Evolutionary conservation across 2,329 filamentous ascomycete species (phyloP), one percentile per base, ranked within the genome.

Genomic region (Pseudogymnoascus sp.): DNA sequence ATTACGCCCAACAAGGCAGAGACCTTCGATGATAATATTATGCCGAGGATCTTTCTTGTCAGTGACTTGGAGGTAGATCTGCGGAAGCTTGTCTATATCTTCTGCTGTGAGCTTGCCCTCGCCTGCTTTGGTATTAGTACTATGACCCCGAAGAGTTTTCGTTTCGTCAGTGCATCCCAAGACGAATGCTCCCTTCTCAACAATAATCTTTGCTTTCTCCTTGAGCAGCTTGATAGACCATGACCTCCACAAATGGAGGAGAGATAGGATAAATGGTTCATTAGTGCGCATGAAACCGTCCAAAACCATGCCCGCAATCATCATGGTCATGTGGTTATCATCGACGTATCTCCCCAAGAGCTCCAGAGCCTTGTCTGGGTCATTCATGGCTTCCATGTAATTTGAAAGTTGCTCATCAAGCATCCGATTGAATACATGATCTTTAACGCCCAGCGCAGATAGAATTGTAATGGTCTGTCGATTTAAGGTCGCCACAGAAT

Each of bases 171-270:
- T 84, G 65, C 90, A 92, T 2, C 93, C 94, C 6, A 97, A 82
- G 0, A 97, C 80, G 71, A 95, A 96, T 0, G 92, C 92, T 1
- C 93, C 92, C 63, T 93, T 76, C 6, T 91, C 86, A 8, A 99
- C 82, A 1, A 86, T 81, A 45, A 99, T 91, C 29, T 89, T 88
- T 0, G 93, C 92, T 69, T 97, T 97, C 68, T 97, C 92, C 68
- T 96, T 97, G 16, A 99, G 81, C 11, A 89, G 83, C 70, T 96
- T 96, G 67, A 96, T 83, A 0, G 88, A 91, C 90, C 91, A 97
- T 1, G 91, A 84, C 65, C 89, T 83, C 93, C 94, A 99, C 0
- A 97, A 79, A 37, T 86, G 83, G 10, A 99, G 77, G 7, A 96
- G 74, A 0, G 91, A 92, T 64, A 85, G 81, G 21, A 92, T 80